Evolutionary conservation across 140 eudicot species (phyloP), one percentile per base, ranked within the genome.

Genomic region (Senecio squalidus): DNA sequence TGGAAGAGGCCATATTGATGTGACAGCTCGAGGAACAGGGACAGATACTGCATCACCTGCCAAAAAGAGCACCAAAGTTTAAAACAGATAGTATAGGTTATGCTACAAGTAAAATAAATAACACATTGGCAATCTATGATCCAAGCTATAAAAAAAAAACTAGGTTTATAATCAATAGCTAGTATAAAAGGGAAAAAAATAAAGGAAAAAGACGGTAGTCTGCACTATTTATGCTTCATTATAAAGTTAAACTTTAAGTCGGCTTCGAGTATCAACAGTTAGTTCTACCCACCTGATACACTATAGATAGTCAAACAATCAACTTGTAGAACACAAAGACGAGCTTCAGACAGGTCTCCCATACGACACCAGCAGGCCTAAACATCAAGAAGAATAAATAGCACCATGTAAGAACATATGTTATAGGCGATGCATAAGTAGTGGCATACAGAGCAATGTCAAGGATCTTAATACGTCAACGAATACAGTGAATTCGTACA

Each of bases 1-100:
- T 29, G 99, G 93, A 79, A 93, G 99, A 31, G 99, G 89, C 96
- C 96, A 93, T 68, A 93, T 82, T 69, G 99, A 88, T 22, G 84
- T 63, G 53, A 93, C 78, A 46, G 84, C 71, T 52, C 76, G 78
- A 51, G 82, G 69, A 27, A 93, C 81, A 41, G 95, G 93, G 39
- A 88, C 72, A 50, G 94, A 82, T 68, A 73, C 80, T 25, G 80
- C 75, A 77, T 84, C 99, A 49, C 99, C 99, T 93, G 87, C 55
- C 69, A 40, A 60, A 70, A 67, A 62, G 48, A 44, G 33, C 70
- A 68, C 47, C 45, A 31, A 57, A 43, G 43, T 43, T 58, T 64
- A 1, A 57, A 31, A 57, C 73, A 30, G 24, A 22, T 27, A 15
- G 60, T 18, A 18, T 36, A 53, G 38, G 24, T 26, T 65, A 65